These are phyloP conservation scores for Circinella minor DNA, from an alignment of 371 early-diverging fungal species.

Conservation along the genomic window DNA sequence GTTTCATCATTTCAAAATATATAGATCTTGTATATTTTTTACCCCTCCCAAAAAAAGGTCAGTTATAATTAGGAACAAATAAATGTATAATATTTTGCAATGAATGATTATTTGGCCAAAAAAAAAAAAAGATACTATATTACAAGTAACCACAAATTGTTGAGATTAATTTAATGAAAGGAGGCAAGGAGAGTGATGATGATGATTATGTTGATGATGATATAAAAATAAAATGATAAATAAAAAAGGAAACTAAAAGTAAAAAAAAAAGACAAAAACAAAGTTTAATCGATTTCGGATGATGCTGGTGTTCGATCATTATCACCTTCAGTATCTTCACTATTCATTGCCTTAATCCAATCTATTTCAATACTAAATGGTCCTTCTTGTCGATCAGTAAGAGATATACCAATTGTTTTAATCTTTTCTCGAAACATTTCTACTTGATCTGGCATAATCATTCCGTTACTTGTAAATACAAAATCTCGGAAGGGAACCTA, in stretches of 20 bases:
- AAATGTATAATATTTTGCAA: no score
- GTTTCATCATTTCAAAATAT: no score
- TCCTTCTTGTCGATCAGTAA: conserved; percentile 83
- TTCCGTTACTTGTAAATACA: conserved; percentile 87
- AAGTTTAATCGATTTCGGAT: background rate
- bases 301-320: conserved; percentile 39
- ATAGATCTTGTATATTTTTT: no score
- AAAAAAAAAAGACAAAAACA: no score
- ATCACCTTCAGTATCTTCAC: conserved; percentile 74
- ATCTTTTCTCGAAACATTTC: conserved; percentile 84
- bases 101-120: background rate
- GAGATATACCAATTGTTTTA: conserved; percentile 87
- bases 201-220: no score
- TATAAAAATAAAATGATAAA: no score
- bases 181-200: background rate
- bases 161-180: background rate
- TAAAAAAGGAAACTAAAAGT: no score
- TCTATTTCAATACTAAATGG: conserved; percentile 90
- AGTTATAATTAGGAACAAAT: no score
- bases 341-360: conserved; percentile 87
- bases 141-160: background rate
- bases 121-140: background rate
- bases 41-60: no score
- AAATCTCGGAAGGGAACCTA: conserved; percentile 93
- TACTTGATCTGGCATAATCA: conserved; percentile 83